Evolutionary conservation across 345 rosid genomes (phyloP).

Genomic region (Camelina laxa): DNA sequence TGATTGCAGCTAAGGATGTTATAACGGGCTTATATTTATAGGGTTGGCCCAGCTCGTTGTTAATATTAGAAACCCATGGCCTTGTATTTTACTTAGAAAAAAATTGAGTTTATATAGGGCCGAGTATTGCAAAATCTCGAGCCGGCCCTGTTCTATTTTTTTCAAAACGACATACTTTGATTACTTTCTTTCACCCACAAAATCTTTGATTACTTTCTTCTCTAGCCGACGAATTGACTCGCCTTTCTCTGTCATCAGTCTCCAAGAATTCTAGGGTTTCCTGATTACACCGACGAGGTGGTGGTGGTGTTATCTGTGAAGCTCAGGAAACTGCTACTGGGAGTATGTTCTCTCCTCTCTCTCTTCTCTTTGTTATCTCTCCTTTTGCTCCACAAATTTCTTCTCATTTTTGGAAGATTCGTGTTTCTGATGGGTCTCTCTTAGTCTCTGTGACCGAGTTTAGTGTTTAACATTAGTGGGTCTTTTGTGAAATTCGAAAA

Average conservation of each 20-base stretch:
- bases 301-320: slow-evolving; percentile 53
- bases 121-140: too few relatives aligned
- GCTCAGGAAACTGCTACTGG: slow-evolving; percentile 59
- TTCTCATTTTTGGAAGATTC: background rate
- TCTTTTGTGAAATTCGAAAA: background rate
- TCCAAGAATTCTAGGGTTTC: slow-evolving; percentile 47
- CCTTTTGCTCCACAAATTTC: background rate
- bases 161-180: too few relatives aligned
- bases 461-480: background rate
- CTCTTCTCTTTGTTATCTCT: background rate
- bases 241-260: slow-evolving; percentile 41
- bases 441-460: background rate
- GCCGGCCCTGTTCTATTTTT: too few relatives aligned
- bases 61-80: too few relatives aligned
- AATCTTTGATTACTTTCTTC: too few relatives aligned
- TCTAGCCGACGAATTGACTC: too few relatives aligned
- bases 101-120: too few relatives aligned
- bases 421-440: background rate
- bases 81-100: too few relatives aligned
- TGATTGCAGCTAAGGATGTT: too few relatives aligned
- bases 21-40: too few relatives aligned
- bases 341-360: slow-evolving; percentile 41
- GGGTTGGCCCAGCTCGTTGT: too few relatives aligned
- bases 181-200: too few relatives aligned
- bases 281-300: slow-evolving; percentile 33